Conservation (phyloP, 306 rosid genomes). For the Malus fusca region DNA sequence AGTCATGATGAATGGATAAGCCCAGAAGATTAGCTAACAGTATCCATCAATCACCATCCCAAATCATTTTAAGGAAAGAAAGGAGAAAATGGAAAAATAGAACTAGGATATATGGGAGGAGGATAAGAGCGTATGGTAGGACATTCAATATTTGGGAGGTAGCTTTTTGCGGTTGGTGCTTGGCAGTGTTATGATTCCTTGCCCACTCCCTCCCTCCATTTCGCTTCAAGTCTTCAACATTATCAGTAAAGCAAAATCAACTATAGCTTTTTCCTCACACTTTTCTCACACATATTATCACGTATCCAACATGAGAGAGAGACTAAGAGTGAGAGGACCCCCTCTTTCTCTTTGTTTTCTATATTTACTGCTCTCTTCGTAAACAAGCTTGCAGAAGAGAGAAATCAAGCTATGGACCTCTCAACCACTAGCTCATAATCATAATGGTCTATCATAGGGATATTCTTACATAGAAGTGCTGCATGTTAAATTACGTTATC, state of each 20-base stretch:
- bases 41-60: not conserved
- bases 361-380: not conserved
- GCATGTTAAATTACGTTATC: too few relatives aligned
- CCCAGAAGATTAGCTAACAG: not conserved
- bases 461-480: too few relatives aligned
- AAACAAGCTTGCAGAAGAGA: constrained; percentile 6
- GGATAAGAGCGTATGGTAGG: too few relatives aligned
- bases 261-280: not conserved
- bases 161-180: constrained; percentile 25
- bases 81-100: too few relatives aligned
- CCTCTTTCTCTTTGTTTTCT: not conserved
- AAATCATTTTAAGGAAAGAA: too few relatives aligned
- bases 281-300: not conserved
- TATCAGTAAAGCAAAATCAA: constrained; percentile 25
- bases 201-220: constrained; percentile 12
- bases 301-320: not conserved
- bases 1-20: too few relatives aligned
- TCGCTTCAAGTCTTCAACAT: constrained; percentile 24
- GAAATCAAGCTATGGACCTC: not conserved
- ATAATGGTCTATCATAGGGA: too few relatives aligned
- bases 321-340: not conserved
- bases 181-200: constrained; percentile 45
- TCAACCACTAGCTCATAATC: too few relatives aligned
- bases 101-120: too few relatives aligned
- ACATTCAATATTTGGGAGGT: not conserved